Percentiles rank a stretch among this genome's conserved stretches.
phyloP scores from a whole-genome alignment of 78 protist species.

The Guillardia theta region DNA sequence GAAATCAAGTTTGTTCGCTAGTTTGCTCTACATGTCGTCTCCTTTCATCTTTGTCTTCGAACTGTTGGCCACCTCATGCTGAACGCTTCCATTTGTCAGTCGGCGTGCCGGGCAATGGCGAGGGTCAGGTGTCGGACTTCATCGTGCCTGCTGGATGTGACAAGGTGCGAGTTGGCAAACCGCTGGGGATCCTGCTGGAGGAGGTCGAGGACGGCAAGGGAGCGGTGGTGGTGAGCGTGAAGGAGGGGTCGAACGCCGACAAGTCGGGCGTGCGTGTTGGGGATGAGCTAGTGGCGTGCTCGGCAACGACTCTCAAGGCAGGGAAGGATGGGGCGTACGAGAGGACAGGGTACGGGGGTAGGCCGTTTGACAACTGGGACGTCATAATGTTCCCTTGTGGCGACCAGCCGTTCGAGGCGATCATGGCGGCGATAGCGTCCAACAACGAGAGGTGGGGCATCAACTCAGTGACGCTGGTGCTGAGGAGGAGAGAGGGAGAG shows the following conservation, averaged over 20 bases:
- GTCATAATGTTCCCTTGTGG: background rate
- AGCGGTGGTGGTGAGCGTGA: background rate
- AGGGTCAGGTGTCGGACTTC: no score
- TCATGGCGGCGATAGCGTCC: background rate
- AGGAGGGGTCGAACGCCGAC: background rate
- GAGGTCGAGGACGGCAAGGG: background rate
- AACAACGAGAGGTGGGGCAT: background rate
- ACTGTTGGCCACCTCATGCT: no score
- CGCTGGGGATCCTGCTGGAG: background rate
- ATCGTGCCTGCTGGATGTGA: background rate
- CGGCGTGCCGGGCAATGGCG: no score
- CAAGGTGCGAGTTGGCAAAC: background rate
- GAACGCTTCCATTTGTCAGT: no score
- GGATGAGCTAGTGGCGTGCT: background rate
- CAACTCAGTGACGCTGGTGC: background rate
- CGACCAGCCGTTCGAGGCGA: background rate
- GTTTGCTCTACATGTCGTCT: no score
- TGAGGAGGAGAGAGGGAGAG: no score
- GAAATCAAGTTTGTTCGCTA: no score
- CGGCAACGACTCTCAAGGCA: background rate
- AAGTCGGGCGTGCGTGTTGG: background rate
- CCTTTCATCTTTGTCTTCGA: no score
- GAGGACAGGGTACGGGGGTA: background rate
- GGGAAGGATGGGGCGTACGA: background rate
- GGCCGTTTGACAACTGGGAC: background rate